These are phyloP conservation scores for Aspergillus costaricaensis DNA, from an alignment of 2,329 filamentous ascomycete genomes.

Conservation along the genomic window DNA sequence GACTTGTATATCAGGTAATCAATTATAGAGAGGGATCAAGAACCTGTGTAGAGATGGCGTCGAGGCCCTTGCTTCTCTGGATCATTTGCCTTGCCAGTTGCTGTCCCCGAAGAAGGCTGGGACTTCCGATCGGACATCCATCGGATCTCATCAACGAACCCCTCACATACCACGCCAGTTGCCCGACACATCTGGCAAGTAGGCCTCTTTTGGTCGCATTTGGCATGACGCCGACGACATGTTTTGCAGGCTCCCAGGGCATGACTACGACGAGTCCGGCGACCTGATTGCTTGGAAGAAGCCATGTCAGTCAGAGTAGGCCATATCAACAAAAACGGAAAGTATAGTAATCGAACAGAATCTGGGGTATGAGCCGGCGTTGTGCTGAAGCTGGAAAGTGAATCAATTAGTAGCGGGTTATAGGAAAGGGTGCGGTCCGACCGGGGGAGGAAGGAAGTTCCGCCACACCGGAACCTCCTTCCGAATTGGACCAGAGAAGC, in stretches of 20 bases:
- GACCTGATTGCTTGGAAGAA: constrained; percentile 4
- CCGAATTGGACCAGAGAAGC: neutral
- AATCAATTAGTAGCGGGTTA: too few relatives aligned
- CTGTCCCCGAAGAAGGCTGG: neutral
- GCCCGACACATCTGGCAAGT: constrained; percentile 34
- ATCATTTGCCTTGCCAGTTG: constrained; percentile 13
- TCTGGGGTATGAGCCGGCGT: neutral
- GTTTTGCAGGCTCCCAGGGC: constrained; percentile 37
- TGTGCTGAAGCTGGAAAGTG: neutral
- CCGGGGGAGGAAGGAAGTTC: neutral
- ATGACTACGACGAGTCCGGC: constrained; percentile 30
- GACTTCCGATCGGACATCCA: constrained; percentile 27
- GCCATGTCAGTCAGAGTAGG: neutral
- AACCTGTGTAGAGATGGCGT: constrained; percentile 37
- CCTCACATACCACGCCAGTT: constrained; percentile 33
- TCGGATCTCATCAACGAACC: constrained; percentile 32
- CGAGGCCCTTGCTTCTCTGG: constrained; percentile 25
- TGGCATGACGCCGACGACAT: constrained; percentile 39
- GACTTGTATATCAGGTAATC: neutral
- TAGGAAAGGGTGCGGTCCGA: neutral
- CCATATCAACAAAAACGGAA: neutral
- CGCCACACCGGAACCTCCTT: neutral
- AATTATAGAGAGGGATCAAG: neutral
- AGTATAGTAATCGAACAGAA: neutral
- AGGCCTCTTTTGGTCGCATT: constrained; percentile 40